Base-by-base conservation (phyloP, 495 filamentous ascomycete species). In the Xylaria castorea region DNA sequence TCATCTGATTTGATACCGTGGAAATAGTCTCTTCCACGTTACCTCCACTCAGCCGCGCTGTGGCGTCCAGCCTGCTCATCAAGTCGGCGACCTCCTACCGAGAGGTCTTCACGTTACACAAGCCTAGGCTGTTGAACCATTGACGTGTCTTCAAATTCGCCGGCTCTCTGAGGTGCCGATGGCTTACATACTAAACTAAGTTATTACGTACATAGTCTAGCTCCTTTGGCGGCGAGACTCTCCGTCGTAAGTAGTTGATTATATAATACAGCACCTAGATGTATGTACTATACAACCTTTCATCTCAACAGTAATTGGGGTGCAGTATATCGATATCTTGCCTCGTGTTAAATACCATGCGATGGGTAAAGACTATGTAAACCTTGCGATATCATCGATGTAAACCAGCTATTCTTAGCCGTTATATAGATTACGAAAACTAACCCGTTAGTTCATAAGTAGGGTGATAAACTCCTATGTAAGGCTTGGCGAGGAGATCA, bases 1-100 rank as follows among this genome's bases (percentile, higher is more conserved):
- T 20, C 11, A 27, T 38, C 22, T n/a, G n/a, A n/a, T 62, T 61
- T 3, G 25, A 58, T 58, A 18, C 55, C 14, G 12, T 18, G 6
- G 30, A 36, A 16, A 34, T 8, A 20, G 7, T 60, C 57, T n/a
- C 30, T n/a, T 60, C 32, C 32, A 3, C 2, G 42, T 4, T 42
- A 27, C 65, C 65, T 25, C 65, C 30, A 2, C 48, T 55, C 48
- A 55, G 12, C 32, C n/a, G 32, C 46, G 46, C 61, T 14, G 64
- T n/a, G 64, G 30, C 64, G 46, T 40, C 64, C 14, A 67, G 46
- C 46, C 20, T 20, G 18, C 11, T 38, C 16, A 9, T 48, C 11
- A 27, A 48, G 32, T 66, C 61, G 61, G 61, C 61, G 25, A 32
- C 4, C 25, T 20, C 0, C 20, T 48, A 6, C 18, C 48, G n/a